Evolutionary conservation across 2,329 filamentous ascomycete species (phyloP).

Genomic region (Monosporascus sp.): DNA sequence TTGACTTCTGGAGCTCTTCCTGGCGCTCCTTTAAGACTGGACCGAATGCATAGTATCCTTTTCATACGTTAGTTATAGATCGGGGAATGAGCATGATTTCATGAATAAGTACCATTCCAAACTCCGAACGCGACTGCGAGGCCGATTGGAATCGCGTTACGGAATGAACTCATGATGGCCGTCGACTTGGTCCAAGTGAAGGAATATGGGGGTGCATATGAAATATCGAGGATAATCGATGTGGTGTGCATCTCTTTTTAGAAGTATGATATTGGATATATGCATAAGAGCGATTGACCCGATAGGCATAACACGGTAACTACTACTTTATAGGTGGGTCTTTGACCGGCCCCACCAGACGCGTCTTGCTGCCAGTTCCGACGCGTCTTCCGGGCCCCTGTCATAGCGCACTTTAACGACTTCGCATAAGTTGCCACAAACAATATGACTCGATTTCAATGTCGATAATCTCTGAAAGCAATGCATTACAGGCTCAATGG

Average conservation of each 20-base stretch:
- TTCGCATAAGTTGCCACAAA: background rate
- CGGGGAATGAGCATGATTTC: background rate
- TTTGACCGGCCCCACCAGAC: constrained; percentile 2
- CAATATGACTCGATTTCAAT: constrained; percentile 4
- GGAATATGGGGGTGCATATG: background rate
- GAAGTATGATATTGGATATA: background rate
- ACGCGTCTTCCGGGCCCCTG: constrained; percentile 1
- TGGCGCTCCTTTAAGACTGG: background rate
- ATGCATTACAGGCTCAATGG: constrained; percentile 33
- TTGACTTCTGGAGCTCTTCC: background rate
- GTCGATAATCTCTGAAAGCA: constrained; percentile 7
- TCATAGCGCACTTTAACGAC: background rate
- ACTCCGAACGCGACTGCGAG: constrained; percentile 28
- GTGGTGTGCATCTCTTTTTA: background rate
- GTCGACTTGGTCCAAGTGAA: background rate
- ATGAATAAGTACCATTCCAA: constrained; percentile 25
- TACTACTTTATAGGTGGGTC: background rate
- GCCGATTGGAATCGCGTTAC: constrained; percentile 19
- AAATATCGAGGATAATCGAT: background rate
- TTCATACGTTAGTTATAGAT: background rate
- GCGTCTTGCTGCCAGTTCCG: constrained; percentile 9
- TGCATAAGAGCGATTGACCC: background rate
- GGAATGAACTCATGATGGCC: constrained; percentile 19
- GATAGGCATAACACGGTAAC: background rate
- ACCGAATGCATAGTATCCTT: constrained; percentile 6